Evolutionary conservation across 1,284 basidiomycete genomes (phyloP), one percentile per base, ranked within the genome.

Genomic region (Trametes hirsuta): DNA sequence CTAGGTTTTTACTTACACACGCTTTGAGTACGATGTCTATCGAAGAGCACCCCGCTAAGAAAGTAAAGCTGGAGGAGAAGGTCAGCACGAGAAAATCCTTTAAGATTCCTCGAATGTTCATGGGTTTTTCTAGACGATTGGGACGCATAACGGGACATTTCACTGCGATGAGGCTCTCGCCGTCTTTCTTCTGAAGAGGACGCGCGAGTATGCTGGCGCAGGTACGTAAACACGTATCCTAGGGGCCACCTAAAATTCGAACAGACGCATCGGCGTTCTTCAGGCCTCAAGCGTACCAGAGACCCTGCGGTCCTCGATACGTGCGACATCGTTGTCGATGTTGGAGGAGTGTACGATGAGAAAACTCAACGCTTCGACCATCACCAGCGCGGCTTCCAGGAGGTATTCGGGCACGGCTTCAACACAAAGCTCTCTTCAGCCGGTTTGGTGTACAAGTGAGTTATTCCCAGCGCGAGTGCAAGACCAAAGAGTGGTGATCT

Each of bases 281-380:
- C 66, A 93, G 93, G 83, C 66, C 73, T 98, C 46, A 90, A 89
- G 69, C 85, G 95, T 40, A 91, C 86, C 47, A 86, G 97, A 54
- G 94, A 98, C 72, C 87, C 90, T 0, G 84, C 82, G 11, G 75
- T 91, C 51, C 85, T 99, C 55, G 88, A 91, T 64, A 82, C 85
- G 4, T 95, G 95, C 70, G 90, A 95, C 70, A 95, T 99, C 72
- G 94, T 99, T n/a, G 95, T 99, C 39, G 97, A 99, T 73, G 97
- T 99, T 56, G 97, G 97, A 15, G 96, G 93, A 9, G 84, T 93
- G 18, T 99, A 99, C 75, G 93, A 96, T 61, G 85, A 90, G 68
- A 79, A 77, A 52, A 85, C 80, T 60, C 84, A 90, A 62, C 84
- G 92, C 39, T 99, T 95, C 76, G 97, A 99, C 75, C 97, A 99